Base-by-base conservation (phyloP, 2,329 filamentous ascomycete species). In the Teratosphaeria pseudoeucalypti region DNA sequence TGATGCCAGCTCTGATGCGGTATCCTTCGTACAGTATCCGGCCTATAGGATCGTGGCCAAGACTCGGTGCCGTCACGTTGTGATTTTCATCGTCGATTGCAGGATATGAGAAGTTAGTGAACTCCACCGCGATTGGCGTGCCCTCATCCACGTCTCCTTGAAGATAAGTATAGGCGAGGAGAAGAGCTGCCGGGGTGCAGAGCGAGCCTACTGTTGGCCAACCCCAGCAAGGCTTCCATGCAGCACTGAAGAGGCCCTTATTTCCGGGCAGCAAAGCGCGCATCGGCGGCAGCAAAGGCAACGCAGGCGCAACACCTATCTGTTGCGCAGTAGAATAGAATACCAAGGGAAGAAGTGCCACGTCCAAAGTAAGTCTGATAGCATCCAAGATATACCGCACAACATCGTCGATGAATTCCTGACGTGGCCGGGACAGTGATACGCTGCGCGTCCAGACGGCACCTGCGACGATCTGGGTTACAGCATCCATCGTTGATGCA, bases 281-380 rank as follows among this genome's bases (percentile, higher is more conserved):
- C 53, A 62, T 55, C 1, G 65, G 52, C 23, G 67, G 66, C 6
- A 68, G 59, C 7, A 65, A 56, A 23, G 67, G 65, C 1, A 62
- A 60, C 1, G 60, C 55, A 12, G 69, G 66, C 10, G 67, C 65
- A 12, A 71, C 58, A 12, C 65, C 62, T 2, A 69, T 58, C n/a
- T 60, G 61, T 29, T 70, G 68, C 9, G 67, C 65, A 26, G 55
- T 60, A 26, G 64, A 62, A 58, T 69, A 61, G 57, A 61, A 68
- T 34, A 67, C 59, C 43, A 70, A 62, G 14, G 69, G 69, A 11
- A 70, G 63, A 14, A 71, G 54, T 6, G 60, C 55, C 10, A 65
- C 53, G 34, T 68, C 68, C 34, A 68, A 63, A 7, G 56, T 63
- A 10, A 58, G n/a, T 16, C 19, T 34, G 3, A 54, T 5, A 12